A percentile compares a stretch with the other conserved stretches of the same genome.
phyloP scores from a whole-genome alignment of 192 early-diverging fungal species.

The Neocallimastix lanati region DNA sequence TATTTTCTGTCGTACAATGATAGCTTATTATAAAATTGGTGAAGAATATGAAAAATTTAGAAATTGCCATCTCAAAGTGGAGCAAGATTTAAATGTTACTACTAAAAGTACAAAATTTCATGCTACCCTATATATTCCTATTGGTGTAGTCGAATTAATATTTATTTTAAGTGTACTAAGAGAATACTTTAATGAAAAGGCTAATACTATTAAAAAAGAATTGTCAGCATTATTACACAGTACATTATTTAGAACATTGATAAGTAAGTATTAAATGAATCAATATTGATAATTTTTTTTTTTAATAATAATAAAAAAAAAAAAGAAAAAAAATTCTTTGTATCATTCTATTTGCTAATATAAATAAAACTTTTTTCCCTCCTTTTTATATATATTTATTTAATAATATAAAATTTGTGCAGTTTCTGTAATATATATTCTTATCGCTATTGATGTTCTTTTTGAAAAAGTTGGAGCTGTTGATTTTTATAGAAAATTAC shows the following conservation, averaged over 20 bases:
- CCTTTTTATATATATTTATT: no score
- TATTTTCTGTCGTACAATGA: neutral
- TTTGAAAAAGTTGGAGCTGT: neutral
- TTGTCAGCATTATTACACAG: neutral
- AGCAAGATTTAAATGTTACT: neutral
- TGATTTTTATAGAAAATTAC: neutral
- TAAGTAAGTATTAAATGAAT: neutral
- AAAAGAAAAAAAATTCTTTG: no score
- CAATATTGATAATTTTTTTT: no score
- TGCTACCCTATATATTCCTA: neutral
- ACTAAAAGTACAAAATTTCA: neutral
- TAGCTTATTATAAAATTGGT: neutral
- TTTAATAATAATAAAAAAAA: no score
- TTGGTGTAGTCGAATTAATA: neutral
- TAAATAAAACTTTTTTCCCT: no score
- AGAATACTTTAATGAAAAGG: neutral
- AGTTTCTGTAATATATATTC: neutral
- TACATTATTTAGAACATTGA: neutral
- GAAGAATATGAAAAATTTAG: neutral
- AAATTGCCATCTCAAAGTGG: no score
- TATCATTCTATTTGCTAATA: no score
- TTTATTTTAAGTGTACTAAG: neutral
- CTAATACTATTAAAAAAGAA: neutral
- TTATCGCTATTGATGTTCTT: neutral
- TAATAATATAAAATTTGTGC: no score